A percentile compares a stretch with the other conserved stretches of the same genome.
phyloP scores from a whole-genome alignment of 768 basidiomycete genomes.

The Amanita phalloides region DNA sequence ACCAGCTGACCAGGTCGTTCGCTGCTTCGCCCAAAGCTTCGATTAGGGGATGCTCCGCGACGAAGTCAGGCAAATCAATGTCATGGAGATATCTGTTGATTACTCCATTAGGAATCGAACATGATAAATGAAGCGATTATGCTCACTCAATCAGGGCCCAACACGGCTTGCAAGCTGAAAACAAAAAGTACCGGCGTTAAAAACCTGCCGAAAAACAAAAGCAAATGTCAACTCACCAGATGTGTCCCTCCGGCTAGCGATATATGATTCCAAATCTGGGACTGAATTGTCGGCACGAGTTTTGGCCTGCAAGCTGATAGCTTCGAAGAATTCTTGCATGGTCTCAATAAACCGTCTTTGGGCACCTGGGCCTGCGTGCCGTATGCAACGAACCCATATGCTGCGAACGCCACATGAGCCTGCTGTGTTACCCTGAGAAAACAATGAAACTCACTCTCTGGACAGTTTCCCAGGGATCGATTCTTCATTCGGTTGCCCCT shows the following conservation, averaged over 20 bases:
- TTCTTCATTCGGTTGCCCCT: constrained; percentile 29
- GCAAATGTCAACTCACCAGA: constrained; percentile 32
- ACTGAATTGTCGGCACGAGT: constrained; percentile 42
- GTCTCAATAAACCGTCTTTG: constrained; percentile 65
- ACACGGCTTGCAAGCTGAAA: constrained; percentile 52
- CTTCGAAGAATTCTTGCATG: constrained; percentile 57
- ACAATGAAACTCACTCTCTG: constrained; percentile 41
- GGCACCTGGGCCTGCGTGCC: constrained; percentile 42
- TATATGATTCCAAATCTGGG: constrained; percentile 67
- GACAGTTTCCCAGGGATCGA: constrained; percentile 53
- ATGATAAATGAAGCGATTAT: constrained; percentile 2
- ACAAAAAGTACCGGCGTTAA: constrained; percentile 2
- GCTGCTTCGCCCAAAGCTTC: constrained; percentile 51
- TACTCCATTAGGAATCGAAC: constrained; percentile 1
- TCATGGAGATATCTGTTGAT: constrained; percentile 44
- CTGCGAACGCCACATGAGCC: constrained; percentile 22
- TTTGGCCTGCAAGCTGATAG: constrained; percentile 50
- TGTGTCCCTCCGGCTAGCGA: constrained; percentile 61
- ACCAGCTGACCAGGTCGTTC: constrained; percentile 78
- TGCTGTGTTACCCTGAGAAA: background rate
- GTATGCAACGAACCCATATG: constrained; percentile 57
- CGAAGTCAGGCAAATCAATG: constrained; percentile 61
- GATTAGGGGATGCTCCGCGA: constrained; percentile 56
- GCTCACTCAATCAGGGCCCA: constrained; percentile 66
- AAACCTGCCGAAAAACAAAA: constrained; percentile 8